Evolutionary conservation across 2,329 filamentous ascomycete genomes (phyloP), one percentile per base, ranked within the genome.

Genomic region (Fusarium decemcellulare): DNA sequence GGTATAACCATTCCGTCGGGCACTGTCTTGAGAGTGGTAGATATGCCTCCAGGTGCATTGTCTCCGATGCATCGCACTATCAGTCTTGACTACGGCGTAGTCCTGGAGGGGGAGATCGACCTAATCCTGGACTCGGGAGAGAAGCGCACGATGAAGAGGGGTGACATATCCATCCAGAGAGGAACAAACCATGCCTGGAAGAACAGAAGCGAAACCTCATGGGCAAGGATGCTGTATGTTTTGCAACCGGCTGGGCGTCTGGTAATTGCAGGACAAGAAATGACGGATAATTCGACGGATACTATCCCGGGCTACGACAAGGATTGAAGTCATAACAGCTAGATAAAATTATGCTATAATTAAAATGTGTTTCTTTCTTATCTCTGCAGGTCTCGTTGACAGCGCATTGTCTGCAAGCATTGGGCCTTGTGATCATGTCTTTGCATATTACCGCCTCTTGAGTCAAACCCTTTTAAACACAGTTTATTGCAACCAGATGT

Each of bases 211-310:
- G 36, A 30, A 14, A 53, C 50, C 0, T 39, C 32, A 2, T 53
- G 50, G 50, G 50, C 50, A 27, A 37, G 50, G 6, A 53, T 53
- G 50, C 34, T 53, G 50, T 53, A 53, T 53, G 50, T 53, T 12
- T 32, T 48, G 8, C 46, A 48, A 9, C 46, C 46, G 30, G 46
- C 46, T 36, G 46, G 32, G 46, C 29, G 46, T 34, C 11, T 48
- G n/a, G 46, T 48, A 23, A 23, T 48, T 34, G 46, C n/a, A n/a
- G 46, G 46, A 15, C 30, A 48, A 30, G 46, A 48, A 34, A 48
- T 48, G 46, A 48, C 30, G 11, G 46, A 48, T 8, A 48, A 48
- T 34, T 48, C 46, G n/a, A 48, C 46, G 2, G 29, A 48, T 16
- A 48, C 46, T 32, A 48, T 48, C 32, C 46, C 46, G 10, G 46